Evolutionary conservation across 331 rosid genomes (phyloP), one percentile per base, ranked within the genome.

Genomic region (Malus hybrid): DNA sequence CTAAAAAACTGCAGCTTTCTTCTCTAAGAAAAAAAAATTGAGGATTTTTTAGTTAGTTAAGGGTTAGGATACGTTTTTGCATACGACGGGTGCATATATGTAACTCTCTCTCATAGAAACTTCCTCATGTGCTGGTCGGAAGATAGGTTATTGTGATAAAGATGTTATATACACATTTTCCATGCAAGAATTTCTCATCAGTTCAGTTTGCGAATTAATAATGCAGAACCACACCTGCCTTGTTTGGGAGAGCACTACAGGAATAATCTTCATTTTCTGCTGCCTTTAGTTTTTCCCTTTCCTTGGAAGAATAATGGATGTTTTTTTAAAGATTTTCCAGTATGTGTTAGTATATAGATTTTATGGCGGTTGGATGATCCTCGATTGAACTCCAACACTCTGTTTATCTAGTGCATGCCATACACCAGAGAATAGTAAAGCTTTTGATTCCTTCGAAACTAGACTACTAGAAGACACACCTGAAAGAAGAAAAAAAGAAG

Each of bases 1-100:
- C 65, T 59, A 24, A 71, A 60, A 7, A 6, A 18, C 59, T 36
- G 64, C 50, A 71, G 76, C 83, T 76, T 76, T 82, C 61, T 46
- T 52, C 63, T 5, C 27, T 31, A 31, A 69, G 29, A 65, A 65
- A 22, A 71, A 78, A 78, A 54, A 69, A 31, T 62, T 19, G 12
- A 24, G 59, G 72, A 65, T 60, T 28, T 70, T 69, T 69, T 3
- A 28, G 29, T 24, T 1, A 60, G 33, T 28, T 28, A 28, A 7
- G n/a, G 13, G 28, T 5, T 22, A 9, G 34, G 4, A 4, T 24
- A 11, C 24, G 4, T 10, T 61, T 1, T 61, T 61, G 16, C 18
- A 60, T 60, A 27, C 32, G 2, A 12, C 33, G 0, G 6, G 18
- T 60, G 65, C 5, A 20, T 56, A 9, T 27, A 22, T 16, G 27